Evolutionary conservation across 768 basidiomycete genomes (phyloP), one percentile per base, ranked within the genome.

Genomic region (Cystobasidiopsis lactophilus): DNA sequence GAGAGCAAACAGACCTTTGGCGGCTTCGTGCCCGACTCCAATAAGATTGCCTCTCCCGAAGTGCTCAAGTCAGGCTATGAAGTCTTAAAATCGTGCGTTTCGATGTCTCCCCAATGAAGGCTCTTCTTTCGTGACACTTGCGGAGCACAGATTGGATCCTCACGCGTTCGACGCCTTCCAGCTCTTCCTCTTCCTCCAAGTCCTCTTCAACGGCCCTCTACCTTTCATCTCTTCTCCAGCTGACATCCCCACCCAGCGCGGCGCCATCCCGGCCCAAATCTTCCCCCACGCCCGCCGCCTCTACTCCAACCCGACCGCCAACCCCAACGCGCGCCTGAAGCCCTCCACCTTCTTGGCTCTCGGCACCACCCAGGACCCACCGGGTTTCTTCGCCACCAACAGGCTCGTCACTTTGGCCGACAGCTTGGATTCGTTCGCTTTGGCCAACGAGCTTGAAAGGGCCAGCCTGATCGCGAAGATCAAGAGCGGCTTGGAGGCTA

Each of bases 41-140:
- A 75, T 52, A 60, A 67, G 16, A 77, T 73, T 62, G 74, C 80
- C 2, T 72, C 80, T 16, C 86, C 93, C 0, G 93, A 98, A 69
- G 80, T 91, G 3, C 81, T 78, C 69, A 86, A 81, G 63, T 71
- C 70, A 24, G 86, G 89, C 4, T 95, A 85, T 82, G 77, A 77
- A 19, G 67, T 69, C 0, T 66, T 89, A 14, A 85, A 86, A 71
- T 78, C 85, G 86, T 88, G 61, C 65, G 73, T 56, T 38, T n/a
- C 24, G 3, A 29, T 39, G 51, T 50, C 37, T 39, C 51, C 52
- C n/a, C n/a, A n/a, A n/a, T n/a, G n/a, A n/a, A n/a, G n/a, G n/a
- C n/a, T n/a, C n/a, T n/a, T n/a, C n/a, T n/a, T n/a, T n/a, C n/a
- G n/a, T n/a, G n/a, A n/a, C n/a, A n/a, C n/a, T n/a, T n/a, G n/a